Percentiles rank a stretch among this genome's conserved stretches.
These are phyloP conservation scores for Conticribra weissflogii DNA, from an alignment of 108 stramenopile genomes.

Conservation along the genomic window DNA sequence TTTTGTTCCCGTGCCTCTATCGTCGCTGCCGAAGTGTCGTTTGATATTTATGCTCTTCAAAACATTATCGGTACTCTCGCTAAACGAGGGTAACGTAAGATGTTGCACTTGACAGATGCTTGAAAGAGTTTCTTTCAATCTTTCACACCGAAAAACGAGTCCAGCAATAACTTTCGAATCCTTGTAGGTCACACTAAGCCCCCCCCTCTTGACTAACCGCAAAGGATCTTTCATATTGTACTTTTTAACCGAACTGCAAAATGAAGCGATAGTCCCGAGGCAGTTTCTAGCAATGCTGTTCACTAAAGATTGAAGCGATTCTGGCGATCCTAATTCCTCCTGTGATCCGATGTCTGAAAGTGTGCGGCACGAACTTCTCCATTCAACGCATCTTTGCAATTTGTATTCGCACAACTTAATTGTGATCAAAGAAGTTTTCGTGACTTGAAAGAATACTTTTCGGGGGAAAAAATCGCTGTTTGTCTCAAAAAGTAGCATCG, in stretches of 20 bases:
- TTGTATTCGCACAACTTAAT: conserved; percentile 32
- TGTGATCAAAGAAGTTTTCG: conserved; percentile 17
- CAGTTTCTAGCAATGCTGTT: conserved; percentile 25
- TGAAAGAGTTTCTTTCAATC: conserved; percentile 29
- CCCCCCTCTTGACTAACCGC: background rate
- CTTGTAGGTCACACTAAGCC: conserved; percentile 16
- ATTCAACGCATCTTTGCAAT: conserved; percentile 33
- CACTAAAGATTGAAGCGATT: conserved; percentile 38
- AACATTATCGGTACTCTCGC: too few relatives aligned
- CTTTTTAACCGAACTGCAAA: conserved; percentile 19
- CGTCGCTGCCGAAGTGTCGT: too few relatives aligned
- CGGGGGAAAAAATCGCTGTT: conserved; percentile 10
- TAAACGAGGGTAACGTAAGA: conserved; percentile 22
- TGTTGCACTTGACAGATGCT: conserved; percentile 29
- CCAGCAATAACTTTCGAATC: conserved; percentile 28
- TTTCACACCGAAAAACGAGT: conserved; percentile 22
- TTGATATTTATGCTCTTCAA: too few relatives aligned
- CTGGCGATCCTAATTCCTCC: conserved; percentile 27
- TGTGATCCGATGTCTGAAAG: conserved; percentile 6
- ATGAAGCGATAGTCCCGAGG: conserved; percentile 19
- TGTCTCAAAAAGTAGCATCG: conserved; percentile 14
- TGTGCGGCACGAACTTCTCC: conserved; percentile 31
- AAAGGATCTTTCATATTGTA: too few relatives aligned
- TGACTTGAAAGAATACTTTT: conserved; percentile 15
- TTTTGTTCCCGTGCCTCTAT: too few relatives aligned